Evolutionary conservation across 805 yeast species (phyloP), one percentile per base, ranked within the genome.

Genomic region (Sugiyamaella chiloensis): DNA sequence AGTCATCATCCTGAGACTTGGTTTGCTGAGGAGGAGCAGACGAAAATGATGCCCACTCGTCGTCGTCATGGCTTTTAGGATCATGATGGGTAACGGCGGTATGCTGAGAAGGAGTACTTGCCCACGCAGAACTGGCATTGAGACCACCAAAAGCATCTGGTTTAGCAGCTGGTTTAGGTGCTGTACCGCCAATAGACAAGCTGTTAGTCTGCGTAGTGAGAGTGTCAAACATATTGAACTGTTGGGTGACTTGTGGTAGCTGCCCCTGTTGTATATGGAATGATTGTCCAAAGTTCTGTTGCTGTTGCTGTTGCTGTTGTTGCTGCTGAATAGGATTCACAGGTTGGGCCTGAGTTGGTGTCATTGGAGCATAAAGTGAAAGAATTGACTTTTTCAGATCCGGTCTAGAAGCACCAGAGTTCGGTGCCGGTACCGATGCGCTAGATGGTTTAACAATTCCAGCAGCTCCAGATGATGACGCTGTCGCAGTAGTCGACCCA

Each of bases 311-410:
- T n/a, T n/a, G n/a, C n/a, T 24, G 11, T 34, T 20, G 12, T 14
- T 14, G 23, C 24, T 14, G 27, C 30, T 43, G 24, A 24, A 19
- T 20, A 34, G 16, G 17, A 20, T 34, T 7, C 29, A 23, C 8
- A 21, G 17, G 17, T 21, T 37, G 41, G 7, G 20, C n/a, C 5
- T 20, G 24, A n/a, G 42, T 4, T 11, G 55, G 42, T 6, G 53
- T 36, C 20, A 49, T 52, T 23, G 51, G 34, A 12, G 73, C 67
- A 64, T 93, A 93, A 45, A 93, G 74, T 20, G 97, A 88, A 50
- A 93, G 69, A 51, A 93, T 93, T 1, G 96, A 87, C 68, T 87
- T 87, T 62, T 93, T 93, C 65, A 93, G 74, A 60, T 91, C 97
- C 2, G 93, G 91, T 60, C 96, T 76, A 27, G 74, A 49, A 17